Evolutionary conservation across 805 yeast genomes (phyloP), one percentile per base, ranked within the genome.

Genomic region (Yarrowia sp.): DNA sequence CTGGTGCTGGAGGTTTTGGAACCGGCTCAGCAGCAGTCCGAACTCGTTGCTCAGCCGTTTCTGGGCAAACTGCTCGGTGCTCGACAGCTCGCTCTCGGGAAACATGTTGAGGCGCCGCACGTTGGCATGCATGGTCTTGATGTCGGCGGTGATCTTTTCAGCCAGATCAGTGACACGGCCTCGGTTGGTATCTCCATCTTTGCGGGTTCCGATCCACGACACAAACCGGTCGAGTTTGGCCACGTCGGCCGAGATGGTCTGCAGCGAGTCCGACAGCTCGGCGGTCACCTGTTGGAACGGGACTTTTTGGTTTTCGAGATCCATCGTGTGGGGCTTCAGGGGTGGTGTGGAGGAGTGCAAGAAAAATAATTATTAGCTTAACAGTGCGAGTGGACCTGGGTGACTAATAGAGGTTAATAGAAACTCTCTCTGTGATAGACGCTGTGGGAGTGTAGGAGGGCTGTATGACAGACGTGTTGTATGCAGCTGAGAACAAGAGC

Each of bases 21-120:
- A 86, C 74, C 77, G 83, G 52, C 77, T 77, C 70, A 83, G 82
- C 20, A 89, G 80, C 19, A 81, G 82, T 38, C 79, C 79, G 71
- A 85, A 86, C 75, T 90, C 94, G 24, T 79, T 80, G 15, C 80
- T 78, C 19, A 90, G 75, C 68, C 89, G 83, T 20, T 85, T 85
- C 70, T 82, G 82, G 9, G 82, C 79, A 70, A 84, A 81, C 68
- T 68, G 65, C 55, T 73, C 72, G 5, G 74, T 69, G 19, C 69
- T 61, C n/a, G 58, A 40, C 50, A 73, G 67, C 33, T 60, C 55
- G 10, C 38, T 1, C 42, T 61, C 66, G 30, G 50, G 53, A n/a
- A 61, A 61, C 53, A 46, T 44, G 46, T 61, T 61, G 38, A 61
- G 44, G 2, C 66, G 53, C 12, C 55, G 55, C 24, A 61, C 55